These are phyloP conservation scores for Microstroma glucosiphilum DNA, from an alignment of 1,284 basidiomycete genomes.

Conservation along the genomic window DNA sequence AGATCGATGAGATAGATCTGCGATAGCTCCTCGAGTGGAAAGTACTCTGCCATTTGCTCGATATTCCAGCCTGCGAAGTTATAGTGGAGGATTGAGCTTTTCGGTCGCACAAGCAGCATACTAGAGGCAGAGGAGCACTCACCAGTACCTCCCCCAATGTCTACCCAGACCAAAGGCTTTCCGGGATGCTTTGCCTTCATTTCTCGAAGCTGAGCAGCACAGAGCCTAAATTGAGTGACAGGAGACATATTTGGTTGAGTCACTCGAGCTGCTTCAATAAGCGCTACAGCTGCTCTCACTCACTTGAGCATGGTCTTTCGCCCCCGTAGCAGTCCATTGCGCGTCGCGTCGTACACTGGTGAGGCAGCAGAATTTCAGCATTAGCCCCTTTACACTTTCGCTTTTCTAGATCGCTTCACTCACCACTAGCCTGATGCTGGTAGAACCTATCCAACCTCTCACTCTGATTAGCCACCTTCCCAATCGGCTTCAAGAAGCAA, in stretches of 20 bases:
- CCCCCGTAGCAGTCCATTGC: conserved; percentile 45
- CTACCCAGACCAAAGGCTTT: conserved; percentile 67
- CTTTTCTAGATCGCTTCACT: conserved; percentile 13
- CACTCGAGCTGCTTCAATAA: neutral
- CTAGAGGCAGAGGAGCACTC: conserved; percentile 7
- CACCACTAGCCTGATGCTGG: conserved; percentile 44
- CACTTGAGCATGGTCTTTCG: conserved; percentile 49
- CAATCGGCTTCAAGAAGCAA: conserved; percentile 49
- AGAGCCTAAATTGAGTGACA: conserved; percentile 55
- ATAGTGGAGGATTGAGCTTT: neutral
- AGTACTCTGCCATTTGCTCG: conserved; percentile 70
- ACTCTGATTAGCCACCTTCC: conserved; percentile 44
- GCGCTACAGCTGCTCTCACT: conserved; percentile 7
- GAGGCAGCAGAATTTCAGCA: neutral
- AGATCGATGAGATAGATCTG: conserved; percentile 69
- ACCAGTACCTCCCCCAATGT: conserved; percentile 75
- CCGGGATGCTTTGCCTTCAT: conserved; percentile 52
- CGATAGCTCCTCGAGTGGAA: conserved; percentile 54
- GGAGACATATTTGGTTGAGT: neutral
- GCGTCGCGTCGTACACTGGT: conserved; percentile 48
- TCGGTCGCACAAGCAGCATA: neutral
- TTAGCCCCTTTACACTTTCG: neutral
- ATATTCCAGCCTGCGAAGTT: conserved; percentile 64
- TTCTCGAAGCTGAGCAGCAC: conserved; percentile 63
- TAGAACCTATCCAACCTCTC: conserved; percentile 49